A percentile compares a stretch with the other conserved stretches of the same genome.
phyloP scores from a whole-genome alignment of 1,139 yeast species.

The Yamadazyma dendronema region DNA sequence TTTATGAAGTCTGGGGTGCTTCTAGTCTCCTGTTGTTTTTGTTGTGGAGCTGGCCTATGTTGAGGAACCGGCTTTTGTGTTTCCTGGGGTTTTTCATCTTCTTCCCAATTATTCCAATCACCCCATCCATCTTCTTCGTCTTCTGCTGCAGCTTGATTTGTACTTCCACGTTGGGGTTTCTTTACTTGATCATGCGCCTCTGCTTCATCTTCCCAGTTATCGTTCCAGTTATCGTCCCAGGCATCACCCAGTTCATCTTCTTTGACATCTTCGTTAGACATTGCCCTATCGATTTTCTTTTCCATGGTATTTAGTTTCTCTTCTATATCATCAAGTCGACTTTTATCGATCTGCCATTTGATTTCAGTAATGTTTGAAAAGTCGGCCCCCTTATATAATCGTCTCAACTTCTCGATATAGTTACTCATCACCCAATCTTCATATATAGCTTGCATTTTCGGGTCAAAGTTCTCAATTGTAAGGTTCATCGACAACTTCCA shows the following conservation, averaged over 20 bases:
- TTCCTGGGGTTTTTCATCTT: slow-evolving; percentile 4
- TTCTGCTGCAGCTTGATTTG: slow-evolving; percentile 3
- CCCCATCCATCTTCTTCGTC: slow-evolving; percentile 20
- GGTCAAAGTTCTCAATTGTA: slow-evolving; percentile 14
- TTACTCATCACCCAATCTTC: slow-evolving; percentile 31
- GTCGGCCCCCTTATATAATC: slow-evolving; percentile 14
- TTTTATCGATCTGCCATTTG: slow-evolving; percentile 13
- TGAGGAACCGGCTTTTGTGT: background rate
- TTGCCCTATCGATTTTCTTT: slow-evolving; percentile 14
- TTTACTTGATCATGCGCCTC: no score
- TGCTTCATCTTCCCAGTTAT: slow-evolving; percentile 10
- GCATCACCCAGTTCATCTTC: slow-evolving; percentile 21
- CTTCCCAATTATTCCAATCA: slow-evolving; percentile 20
- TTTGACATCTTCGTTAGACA: slow-evolving; percentile 9
- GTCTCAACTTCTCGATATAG: slow-evolving; percentile 24
- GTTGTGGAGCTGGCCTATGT: background rate
- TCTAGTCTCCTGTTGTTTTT: background rate
- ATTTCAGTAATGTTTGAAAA: slow-evolving; percentile 12
- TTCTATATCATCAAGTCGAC: slow-evolving; percentile 12
- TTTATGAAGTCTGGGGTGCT: slow-evolving; percentile 1
- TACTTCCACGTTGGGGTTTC: background rate
- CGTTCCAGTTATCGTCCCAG: slow-evolving; percentile 27
- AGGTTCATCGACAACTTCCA: slow-evolving; percentile 29
- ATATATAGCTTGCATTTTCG: slow-evolving; percentile 27
- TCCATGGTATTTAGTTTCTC: slow-evolving; percentile 14